Base-by-base conservation (phyloP, 148 eudicot genomes). In the Vaccinium darrowii region DNA sequence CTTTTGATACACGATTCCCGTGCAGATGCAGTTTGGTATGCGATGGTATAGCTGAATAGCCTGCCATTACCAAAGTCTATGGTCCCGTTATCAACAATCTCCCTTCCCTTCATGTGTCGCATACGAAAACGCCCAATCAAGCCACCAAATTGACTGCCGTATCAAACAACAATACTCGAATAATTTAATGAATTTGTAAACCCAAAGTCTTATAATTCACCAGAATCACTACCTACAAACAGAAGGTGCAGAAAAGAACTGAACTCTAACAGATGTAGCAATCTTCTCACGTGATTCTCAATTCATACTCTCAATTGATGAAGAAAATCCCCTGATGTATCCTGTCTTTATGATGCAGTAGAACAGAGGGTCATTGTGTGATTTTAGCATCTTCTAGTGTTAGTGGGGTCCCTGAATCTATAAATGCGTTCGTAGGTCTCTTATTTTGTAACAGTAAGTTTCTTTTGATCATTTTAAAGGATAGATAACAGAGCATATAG, bases 31-130 rank as follows among this genome's bases (percentile, higher is more conserved):
- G 89, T 88, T 86, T 92, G 50, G 88, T 78, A 86, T 84, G 86
- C 65, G 87, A 85, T 33, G 89, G 83, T 27, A 88, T 65, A 85
- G 87, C 89, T 62, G 86, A 89, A 90, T 85, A 91, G 53, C 86
- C 92, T 72, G 89, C 92, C 98, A 95, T 94, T 86, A 25, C 76
- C 39, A 72, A 14, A 85, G 53, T 50, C 39, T 4, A 73, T 53
- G 25, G 60, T 81, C 87, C 49, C 11, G 50, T 81, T 47, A 65
- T 91, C 92, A 92, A 71, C 58, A 82, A 89, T 89, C 86, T 82
- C 62, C 81, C 72, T 49, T 43, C 47, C 72, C 43, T 60, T 47
- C 84, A 79, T 69, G 11, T 62, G 57, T 8, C 12, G 50, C 16
- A 50, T 16, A 49, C 76, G 52, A 62, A 82, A 60, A 73, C 19